A percentile compares a stretch with the other conserved stretches of the same genome.
Conservation (phyloP, 371 early-diverging fungal genomes). For the Syncephalastrum contaminatum region DNA sequence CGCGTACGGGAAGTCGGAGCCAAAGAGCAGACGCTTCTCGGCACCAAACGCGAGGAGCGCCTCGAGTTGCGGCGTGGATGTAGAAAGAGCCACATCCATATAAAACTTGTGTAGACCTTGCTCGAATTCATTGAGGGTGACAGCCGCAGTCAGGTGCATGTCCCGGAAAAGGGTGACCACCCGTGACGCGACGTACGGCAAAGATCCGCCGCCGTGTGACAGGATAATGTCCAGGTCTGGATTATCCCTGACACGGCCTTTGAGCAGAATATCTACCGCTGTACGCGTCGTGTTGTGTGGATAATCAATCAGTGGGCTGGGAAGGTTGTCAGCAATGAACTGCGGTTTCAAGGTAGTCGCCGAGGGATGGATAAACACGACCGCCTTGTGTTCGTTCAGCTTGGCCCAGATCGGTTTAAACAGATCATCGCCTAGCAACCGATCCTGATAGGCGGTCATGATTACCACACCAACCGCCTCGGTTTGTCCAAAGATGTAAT, state of each 20-base stretch:
- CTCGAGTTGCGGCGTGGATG: conserved; percentile 4
- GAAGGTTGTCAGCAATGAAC: conserved; percentile 2
- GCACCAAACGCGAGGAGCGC: conserved; percentile 5
- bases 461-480: conserved; percentile 8
- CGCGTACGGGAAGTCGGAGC: conserved; percentile 7
- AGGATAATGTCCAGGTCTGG: conserved; percentile 10
- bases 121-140: neutral
- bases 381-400: conserved; percentile 9
- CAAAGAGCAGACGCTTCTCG: conserved; percentile 1
- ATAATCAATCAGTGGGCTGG: conserved; percentile 11
- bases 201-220: conserved; percentile 3
- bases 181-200: neutral
- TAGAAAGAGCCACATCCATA: conserved; percentile 1
- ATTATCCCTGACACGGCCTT: conserved; percentile 5
- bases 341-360: neutral
- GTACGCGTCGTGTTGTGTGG: conserved; percentile 15
- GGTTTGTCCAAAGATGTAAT: conserved; percentile 8
- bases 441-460: conserved; percentile 2
- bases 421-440: conserved; percentile 6
- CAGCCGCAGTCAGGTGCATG: neutral
- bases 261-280: conserved; percentile 9
- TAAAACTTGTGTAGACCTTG: neutral
- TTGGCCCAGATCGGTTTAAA: conserved; percentile 16
- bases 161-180: neutral
- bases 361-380: conserved; percentile 15